phyloP scores from a whole-genome alignment of 2,329 filamentous ascomycete species.

The Aureobasidium namibiae region DNA sequence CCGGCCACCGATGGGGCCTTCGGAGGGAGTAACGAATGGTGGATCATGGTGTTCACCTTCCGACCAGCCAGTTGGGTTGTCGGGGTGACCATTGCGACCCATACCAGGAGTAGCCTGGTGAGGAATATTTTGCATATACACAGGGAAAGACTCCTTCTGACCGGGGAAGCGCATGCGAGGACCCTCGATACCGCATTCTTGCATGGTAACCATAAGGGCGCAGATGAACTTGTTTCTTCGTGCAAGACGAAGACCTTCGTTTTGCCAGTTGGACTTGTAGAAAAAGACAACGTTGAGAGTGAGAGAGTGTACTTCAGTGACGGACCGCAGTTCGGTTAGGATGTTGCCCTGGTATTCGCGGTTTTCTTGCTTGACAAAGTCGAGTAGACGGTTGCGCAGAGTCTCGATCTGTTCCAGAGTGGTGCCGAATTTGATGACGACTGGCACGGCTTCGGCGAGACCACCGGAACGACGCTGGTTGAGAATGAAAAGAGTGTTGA shows the following conservation, averaged over 20 bases:
- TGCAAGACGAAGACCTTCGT: conserved; percentile 80
- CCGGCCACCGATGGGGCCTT: conserved; percentile 15
- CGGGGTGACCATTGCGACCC: conserved; percentile 36
- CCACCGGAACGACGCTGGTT: conserved; percentile 88
- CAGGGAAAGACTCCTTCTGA: conserved; percentile 56
- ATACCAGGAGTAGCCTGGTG: conserved; percentile 35
- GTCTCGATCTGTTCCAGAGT: conserved; percentile 73
- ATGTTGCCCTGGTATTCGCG: conserved; percentile 83
- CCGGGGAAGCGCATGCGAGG: conserved; percentile 67
- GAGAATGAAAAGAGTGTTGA: conserved; percentile 89
- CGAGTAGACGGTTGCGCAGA: conserved; percentile 69
- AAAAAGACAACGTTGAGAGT: conserved; percentile 92
- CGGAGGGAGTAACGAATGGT: conserved; percentile 33
- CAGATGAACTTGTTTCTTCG: conserved; percentile 92
- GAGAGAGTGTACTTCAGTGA: conserved; percentile 76
- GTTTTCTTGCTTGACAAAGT: conserved; percentile 78
- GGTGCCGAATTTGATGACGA: conserved; percentile 84
- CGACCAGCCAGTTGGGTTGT: conserved; percentile 35
- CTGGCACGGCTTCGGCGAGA: conserved; percentile 74
- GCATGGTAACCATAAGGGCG: conserved; percentile 79
- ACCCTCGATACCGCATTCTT: conserved; percentile 76
- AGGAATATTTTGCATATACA: conserved; percentile 51
- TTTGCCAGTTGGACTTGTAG: conserved; percentile 96
- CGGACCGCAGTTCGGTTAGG: conserved; percentile 70
- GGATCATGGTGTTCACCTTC: conserved; percentile 28